These are phyloP conservation scores for Citrullus colocynthis DNA, from an alignment of 306 rosid species.

Conservation along the genomic window DNA sequence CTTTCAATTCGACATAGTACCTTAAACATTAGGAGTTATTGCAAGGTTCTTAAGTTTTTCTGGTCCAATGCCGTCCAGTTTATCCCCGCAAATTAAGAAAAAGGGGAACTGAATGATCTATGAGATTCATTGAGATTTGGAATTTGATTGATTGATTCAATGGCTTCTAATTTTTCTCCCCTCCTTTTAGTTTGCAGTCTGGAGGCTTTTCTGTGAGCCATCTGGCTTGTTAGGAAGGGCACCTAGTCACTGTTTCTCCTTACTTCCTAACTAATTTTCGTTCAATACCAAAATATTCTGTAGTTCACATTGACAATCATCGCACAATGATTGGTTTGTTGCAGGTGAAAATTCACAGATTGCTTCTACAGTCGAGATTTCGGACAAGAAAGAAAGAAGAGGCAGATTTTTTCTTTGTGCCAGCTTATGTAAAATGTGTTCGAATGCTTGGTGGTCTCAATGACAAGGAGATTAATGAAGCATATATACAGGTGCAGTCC, in stretches of 20 bases:
- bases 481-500: conserved; percentile 46
- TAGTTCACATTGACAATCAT: background rate
- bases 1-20: background rate
- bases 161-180: background rate
- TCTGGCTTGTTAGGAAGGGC: background rate
- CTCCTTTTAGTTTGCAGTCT: background rate
- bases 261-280: background rate
- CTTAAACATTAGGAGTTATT: background rate
- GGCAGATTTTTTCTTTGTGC: conserved; percentile 88
- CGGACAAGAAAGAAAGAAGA: conserved; percentile 72
- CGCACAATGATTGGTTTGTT: background rate
- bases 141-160: background rate
- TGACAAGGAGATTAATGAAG: conserved; percentile 70
- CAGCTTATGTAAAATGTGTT: conserved; percentile 72
- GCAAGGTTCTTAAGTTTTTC: background rate
- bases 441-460: conserved; percentile 86
- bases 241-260: background rate
- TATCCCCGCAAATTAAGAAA: background rate
- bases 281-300: background rate
- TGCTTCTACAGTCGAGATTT: conserved; percentile 44
- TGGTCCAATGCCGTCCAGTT: background rate
- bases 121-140: background rate
- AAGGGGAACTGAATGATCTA: background rate
- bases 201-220: background rate
- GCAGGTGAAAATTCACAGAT: conserved; percentile 89